Conservation (phyloP, 1,139 yeast genomes). For the Debaryomyces coudertii region DNA sequence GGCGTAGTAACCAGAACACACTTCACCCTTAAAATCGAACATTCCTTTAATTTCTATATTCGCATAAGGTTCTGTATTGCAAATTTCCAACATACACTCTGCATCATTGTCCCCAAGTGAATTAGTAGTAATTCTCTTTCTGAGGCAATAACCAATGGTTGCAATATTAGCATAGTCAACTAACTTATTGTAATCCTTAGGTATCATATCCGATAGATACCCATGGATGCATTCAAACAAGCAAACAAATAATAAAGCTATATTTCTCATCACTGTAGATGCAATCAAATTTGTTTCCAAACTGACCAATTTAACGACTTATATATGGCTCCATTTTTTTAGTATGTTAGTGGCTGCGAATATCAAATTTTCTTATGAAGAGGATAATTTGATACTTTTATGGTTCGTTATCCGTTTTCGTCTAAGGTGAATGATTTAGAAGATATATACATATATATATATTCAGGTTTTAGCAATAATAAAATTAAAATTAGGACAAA, state of each 20-base stretch:
- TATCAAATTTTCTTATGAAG: background rate
- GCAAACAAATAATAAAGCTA: background rate
- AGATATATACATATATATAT: too few relatives aligned
- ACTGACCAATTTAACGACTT: background rate
- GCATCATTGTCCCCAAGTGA: conserved; percentile 21
- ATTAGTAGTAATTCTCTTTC: conserved; percentile 27
- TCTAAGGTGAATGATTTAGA: too few relatives aligned
- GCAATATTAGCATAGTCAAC: conserved; percentile 39
- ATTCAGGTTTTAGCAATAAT: too few relatives aligned
- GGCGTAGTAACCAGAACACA: conserved; percentile 58
- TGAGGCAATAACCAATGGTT: conserved; percentile 44
- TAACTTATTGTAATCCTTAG: conserved; percentile 31
- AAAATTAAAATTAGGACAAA: too few relatives aligned
- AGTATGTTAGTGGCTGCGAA: background rate
- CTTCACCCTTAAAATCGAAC: conserved; percentile 46
- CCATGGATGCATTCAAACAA: background rate
- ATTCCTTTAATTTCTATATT: conserved; percentile 37
- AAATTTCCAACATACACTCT: conserved; percentile 27
- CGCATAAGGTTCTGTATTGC: conserved; percentile 22
- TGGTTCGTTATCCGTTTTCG: too few relatives aligned
- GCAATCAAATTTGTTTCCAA: background rate
- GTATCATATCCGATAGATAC: background rate
- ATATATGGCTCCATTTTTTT: background rate
- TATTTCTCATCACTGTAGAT: background rate
- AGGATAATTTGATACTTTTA: background rate